These are phyloP conservation scores for Astraeus odoratus DNA, from an alignment of 768 basidiomycete genomes.

Conservation along the genomic window DNA sequence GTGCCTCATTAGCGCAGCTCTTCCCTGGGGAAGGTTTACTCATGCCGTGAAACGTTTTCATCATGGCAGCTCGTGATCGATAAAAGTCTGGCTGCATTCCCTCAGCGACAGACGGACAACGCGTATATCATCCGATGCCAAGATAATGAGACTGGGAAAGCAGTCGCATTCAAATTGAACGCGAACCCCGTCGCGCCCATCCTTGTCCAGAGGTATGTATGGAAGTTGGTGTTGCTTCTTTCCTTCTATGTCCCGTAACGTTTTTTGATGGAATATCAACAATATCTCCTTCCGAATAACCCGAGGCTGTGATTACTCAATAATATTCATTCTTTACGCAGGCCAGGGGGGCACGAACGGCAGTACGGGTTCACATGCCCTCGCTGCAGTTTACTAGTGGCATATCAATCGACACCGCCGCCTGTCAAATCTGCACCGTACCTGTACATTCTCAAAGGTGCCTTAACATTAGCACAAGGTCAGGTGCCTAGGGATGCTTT, in stretches of 20 bases:
- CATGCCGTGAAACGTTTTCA: background rate
- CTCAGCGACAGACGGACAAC: conserved; percentile 69
- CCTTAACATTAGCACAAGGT: conserved; percentile 84
- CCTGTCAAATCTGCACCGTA: conserved; percentile 73
- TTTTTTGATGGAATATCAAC: conserved; percentile 1
- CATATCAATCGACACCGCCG: conserved; percentile 73
- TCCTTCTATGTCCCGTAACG: background rate
- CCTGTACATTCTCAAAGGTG: conserved; percentile 74
- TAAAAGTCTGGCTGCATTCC: conserved; percentile 60
- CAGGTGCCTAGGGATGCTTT: conserved; percentile 82
- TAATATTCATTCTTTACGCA: conserved; percentile 20
- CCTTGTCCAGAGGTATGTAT: conserved; percentile 64
- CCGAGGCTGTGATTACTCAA: conserved; percentile 2
- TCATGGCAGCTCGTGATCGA: conserved; percentile 69
- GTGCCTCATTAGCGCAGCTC: background rate
- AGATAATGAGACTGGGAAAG: conserved; percentile 48
- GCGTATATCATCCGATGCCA: conserved; percentile 75
- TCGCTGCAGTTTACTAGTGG: conserved; percentile 41
- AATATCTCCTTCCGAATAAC: too few species aligned
- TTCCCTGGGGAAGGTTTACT: too few species aligned
- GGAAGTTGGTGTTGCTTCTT: conserved; percentile 13
- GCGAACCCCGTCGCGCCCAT: conserved; percentile 62
- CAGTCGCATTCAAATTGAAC: conserved; percentile 83
- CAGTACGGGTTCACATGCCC: conserved; percentile 62
- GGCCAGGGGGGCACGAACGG: conserved; percentile 63